Conservation (phyloP, 345 rosid genomes). For the Populus nigra region DNA sequence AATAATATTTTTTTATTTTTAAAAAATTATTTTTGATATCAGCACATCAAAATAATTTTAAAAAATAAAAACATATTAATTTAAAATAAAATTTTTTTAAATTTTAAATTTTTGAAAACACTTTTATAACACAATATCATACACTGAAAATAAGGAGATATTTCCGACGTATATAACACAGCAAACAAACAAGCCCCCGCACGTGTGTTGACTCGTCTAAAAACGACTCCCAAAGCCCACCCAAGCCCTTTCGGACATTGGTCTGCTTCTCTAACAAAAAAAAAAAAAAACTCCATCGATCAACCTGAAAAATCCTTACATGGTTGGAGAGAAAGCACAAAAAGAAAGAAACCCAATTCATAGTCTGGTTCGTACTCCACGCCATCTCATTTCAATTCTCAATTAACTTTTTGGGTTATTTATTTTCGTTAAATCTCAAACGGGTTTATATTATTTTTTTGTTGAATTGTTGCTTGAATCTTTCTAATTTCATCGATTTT, state of each 20-base stretch:
- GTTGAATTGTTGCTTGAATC: neutral
- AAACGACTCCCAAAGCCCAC: neutral
- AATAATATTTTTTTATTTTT: too few species aligned
- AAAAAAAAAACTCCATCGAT: constrained; percentile 3
- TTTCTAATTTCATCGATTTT: neutral
- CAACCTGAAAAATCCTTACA: constrained; percentile 1
- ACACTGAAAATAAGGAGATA: too few species aligned
- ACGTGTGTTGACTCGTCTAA: neutral
- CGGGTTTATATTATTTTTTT: constrained; percentile 3
- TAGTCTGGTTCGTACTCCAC: constrained; percentile 13
- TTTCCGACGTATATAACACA: neutral
- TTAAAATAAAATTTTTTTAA: too few species aligned
- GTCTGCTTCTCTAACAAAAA: neutral
- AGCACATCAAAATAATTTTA: too few species aligned
- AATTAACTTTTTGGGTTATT: constrained; percentile 2
- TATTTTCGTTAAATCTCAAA: neutral
- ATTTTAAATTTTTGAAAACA: too few species aligned
- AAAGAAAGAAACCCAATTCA: constrained; percentile 10
- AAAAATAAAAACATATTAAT: too few species aligned
- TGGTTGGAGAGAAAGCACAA: neutral
- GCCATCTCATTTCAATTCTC: neutral
- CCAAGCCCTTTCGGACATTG: neutral
- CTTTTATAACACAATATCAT: too few species aligned
- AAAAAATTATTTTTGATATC: too few species aligned
- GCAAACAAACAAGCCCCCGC: neutral